Evolutionary conservation across 2,329 filamentous ascomycete species (phyloP), one percentile per base, ranked within the genome.

Genomic region (Ophiosphaerella herpotricha): DNA sequence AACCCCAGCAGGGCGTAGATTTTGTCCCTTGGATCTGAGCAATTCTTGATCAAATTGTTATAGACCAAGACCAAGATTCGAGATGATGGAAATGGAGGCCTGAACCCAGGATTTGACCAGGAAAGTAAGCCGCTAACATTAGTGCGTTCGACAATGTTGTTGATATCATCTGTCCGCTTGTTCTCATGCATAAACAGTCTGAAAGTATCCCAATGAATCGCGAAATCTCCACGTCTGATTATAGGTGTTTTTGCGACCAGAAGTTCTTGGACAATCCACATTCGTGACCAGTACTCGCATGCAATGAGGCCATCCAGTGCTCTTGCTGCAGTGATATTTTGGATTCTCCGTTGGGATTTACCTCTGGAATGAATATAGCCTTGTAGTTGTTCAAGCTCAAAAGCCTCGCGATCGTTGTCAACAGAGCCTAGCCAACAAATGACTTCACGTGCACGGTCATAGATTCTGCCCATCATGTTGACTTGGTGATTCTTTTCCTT

Each of bases 401-500:
- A 21, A 21, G 18, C 18, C 18, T 21, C 18, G 18, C 18, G 18
- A 21, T 21, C 18, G 18, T 5, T 21, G 18, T 21, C 18, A 21
- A 21, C 18, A 21, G 18, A 21, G 18, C 73, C 74, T 16, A 53
- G 41, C 50, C 50, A 53, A 11, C 33, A 16, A 2, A 48, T 31
- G 7, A 53, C 50, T n/a, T 35, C 31, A 13, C 45, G 29, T 6
- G 45, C 45, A 23, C 35, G 35, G 13, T 32, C 37, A 37, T 61
- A 63, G 1, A 63, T 61, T n/a, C 36, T 31, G 4, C 18, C 36
- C 60, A 61, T 63, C 16, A 47, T 24, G 16, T 43, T 37, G n/a
- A 61, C 48, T 35, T 63, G 60, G 18, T 56, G 36, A n/a, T 40
- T 49, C 21, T 39, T 39, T 31, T 63, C 60, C 13, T 50, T 43